Evolutionary conservation across 2,329 filamentous ascomycete species (phyloP).

Genomic region (Akanthomyces dipterigenus): DNA sequence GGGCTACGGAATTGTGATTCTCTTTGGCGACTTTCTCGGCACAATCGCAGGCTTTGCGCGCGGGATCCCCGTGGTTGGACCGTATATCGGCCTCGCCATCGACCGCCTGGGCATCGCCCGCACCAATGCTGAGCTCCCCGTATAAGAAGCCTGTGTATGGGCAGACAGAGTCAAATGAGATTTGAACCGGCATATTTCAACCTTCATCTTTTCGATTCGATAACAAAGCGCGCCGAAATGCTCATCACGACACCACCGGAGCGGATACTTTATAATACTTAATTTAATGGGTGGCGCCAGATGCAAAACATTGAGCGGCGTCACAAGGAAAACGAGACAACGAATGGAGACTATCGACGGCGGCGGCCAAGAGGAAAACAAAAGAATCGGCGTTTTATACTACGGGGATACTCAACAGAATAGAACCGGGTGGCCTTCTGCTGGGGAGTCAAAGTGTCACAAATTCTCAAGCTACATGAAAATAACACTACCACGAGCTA

Average conservation of each 20-base stretch:
- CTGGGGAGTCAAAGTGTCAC: background rate
- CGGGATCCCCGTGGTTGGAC: conserved; percentile 77
- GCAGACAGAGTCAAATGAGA: background rate
- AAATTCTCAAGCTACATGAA: background rate
- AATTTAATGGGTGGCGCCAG: background rate
- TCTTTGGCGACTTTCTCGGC: conserved; percentile 94
- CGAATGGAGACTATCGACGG: background rate
- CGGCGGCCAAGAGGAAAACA: background rate
- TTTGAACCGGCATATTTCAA: background rate
- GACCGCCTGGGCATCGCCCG: conserved; percentile 64
- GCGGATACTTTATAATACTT: background rate
- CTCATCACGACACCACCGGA: background rate
- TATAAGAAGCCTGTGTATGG: conserved; percentile 41
- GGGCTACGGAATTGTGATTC: conserved; percentile 82
- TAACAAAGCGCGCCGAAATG: background rate
- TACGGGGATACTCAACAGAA: background rate
- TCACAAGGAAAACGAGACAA: background rate
- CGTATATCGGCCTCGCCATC: conserved; percentile 70
- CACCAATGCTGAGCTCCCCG: conserved; percentile 70
- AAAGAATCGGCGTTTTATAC: background rate
- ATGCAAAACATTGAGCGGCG: background rate
- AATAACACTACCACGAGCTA: background rate
- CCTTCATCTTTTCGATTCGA: background rate
- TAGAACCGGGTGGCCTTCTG: background rate
- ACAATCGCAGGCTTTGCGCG: conserved; percentile 85